Evolutionary conservation across 805 yeast genomes (phyloP), one percentile per base, ranked within the genome.

Genomic region (Lipomyces starkeyi): DNA sequence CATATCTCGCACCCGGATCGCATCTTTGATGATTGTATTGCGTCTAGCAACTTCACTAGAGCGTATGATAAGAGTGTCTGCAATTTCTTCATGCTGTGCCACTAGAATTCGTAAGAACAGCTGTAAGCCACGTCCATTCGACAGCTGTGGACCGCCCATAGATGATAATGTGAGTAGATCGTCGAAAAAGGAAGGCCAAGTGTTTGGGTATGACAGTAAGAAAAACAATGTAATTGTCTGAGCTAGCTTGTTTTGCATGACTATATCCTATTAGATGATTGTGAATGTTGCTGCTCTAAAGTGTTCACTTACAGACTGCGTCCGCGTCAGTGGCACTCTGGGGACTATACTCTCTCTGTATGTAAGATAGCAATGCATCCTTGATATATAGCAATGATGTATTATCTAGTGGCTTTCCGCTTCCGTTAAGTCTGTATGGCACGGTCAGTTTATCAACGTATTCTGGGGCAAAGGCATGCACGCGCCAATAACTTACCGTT

Each of bases 81-180:
- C 99, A 73, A 95, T 92, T 79, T 93, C 97, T 35, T 88, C 88
- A 77, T 95, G 98, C 68, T 95, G 87, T 37, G 90, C 86, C 56
- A 87, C 78, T 67, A 93, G 80, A 7, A 92, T 85, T 75, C 97
- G 85, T 52, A 89, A 78, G 77, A 90, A 93, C 78, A 91, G 86
- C 75, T 93, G 98, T 11, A 84, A 76, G 72, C 85, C 86, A 62
- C 86, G 70, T 68, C 77, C 76, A 74, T 82, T 77, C 74, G 81
- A 75, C 67, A 78, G 69, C 63, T 74, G 62, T 20, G 74, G 74
- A n/a, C 68, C 74, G 22, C 76, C 66, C 56, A 73, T 62, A 59
- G 73, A 75, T n/a, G 80, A 74, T 53, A 86, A 73, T 13, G 77
- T 72, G 55, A 83, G 76, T 53, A 87, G 75, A 71, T 87, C 89